Evolutionary conservation across 148 eudicot species (phyloP), one percentile per base, ranked within the genome.

Genomic region (Selenicereus undatus): DNA sequence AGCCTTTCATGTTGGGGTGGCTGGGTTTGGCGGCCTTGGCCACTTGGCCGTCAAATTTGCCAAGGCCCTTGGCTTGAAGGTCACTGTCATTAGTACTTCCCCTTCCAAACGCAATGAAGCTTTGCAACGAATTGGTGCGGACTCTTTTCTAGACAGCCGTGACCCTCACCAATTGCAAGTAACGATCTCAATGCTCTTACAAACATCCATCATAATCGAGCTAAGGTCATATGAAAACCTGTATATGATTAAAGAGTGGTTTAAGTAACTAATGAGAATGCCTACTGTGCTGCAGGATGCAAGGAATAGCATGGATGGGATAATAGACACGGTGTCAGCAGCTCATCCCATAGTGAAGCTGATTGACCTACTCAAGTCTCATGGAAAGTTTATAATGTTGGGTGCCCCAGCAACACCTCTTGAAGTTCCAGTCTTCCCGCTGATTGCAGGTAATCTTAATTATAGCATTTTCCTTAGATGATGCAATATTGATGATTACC

Each of bases 301-400:
- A 12, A 81, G 30, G 80, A 79, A 81, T 18, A 86, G 82, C 14
- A 74, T 86, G 88, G 88, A 86, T 79, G 86, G 86, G 11, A 78
- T 81, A 32, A 78, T 86, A 8, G 86, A 86, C 75, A 86, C 88
- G 9, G 88, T 86, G 5, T 81, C 88, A 43, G 88, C 84, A 3
- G 74, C 20, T 51, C 88, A 86, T 82, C 42, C 82, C n/a, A 22
- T 83, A 2, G 11, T 69, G 52, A 74, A 86, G 2, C 24, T 83
- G 80, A 74, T 86, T 54, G 81, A 80, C n/a, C 54, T 86, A 68
- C 74, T 86, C 17, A 86, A 86, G 80, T 78, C 84, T 36, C 81
- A 86, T 42, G 86, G 86, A 24, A 86, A 83, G 84, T 80, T 86
- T 14, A 70, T 86, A 24, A 71, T 86, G 80, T 70, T 86, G 42